Evolutionary conservation across 1,139 yeast species (phyloP), one percentile per base, ranked within the genome.

Genomic region (Lipomyces yarrowii): DNA sequence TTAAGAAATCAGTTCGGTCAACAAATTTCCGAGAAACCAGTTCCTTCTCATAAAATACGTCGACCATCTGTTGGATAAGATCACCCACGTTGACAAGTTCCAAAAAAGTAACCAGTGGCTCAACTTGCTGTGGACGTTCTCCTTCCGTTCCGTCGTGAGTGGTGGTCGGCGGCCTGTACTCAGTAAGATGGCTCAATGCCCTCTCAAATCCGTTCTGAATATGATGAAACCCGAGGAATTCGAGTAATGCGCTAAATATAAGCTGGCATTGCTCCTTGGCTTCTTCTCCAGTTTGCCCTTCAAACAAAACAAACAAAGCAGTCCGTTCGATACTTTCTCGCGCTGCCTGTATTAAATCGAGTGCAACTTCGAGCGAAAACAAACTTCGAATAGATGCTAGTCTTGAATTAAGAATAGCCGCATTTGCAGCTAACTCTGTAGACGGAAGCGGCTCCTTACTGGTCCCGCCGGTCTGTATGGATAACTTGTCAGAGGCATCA

Each of bases 71-170:
- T 73, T 91, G 89, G 39, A 94, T 91, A 69, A 93, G 80, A 76
- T 94, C 99, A 7, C 97, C 98, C 72, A 91, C 88, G 73, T 93
- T 94, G 56, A 94, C 96, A 69, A 94, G 81, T 75, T 93, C 98
- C 23, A 96, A 90, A 74, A 94, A 94, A 64, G 90, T 85, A 0
- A 90, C 90, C 62, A 94, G 81, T 0, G 99, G 98, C 71, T 90
- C 96, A 11, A 90, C 90, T 0, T 80, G 75, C 11, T 69, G 69
- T n/a, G 67, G 61, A 13, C 67, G 67, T 46, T 70, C 73, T 32
- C 42, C 46, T 39, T 58, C 65, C 3, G 48, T 42, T 23, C 42
- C 56, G 15, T 35, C 62, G 32, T 68, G 69, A 2, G 72, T 70
- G 18, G 74, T 72, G 0, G 83, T 83, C 23, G 82, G 83, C 0